These are phyloP conservation scores for Chaetomium sp. DNA, from an alignment of 2,329 filamentous ascomycete genomes.

Conservation along the genomic window DNA sequence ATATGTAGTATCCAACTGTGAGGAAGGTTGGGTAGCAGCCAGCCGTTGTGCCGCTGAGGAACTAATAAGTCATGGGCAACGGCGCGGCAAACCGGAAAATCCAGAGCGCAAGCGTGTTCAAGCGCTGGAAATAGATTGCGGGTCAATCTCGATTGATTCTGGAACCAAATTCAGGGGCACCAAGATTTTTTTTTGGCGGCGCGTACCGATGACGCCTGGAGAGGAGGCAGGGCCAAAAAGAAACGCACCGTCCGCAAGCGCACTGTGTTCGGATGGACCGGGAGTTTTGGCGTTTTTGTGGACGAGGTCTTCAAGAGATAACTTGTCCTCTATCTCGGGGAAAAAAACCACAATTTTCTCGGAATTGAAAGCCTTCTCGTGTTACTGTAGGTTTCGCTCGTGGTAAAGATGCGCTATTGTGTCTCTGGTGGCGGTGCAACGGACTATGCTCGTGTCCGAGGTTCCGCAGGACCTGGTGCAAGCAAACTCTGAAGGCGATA, in stretches of 20 bases:
- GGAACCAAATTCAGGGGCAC: not conserved
- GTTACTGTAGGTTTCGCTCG: too few species aligned
- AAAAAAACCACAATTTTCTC: too few species aligned
- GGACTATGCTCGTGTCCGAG: not conserved
- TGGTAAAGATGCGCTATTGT: not conserved
- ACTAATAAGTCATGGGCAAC: not conserved
- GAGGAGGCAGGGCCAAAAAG: too few species aligned
- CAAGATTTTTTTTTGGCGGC: too few species aligned
- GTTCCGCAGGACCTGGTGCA: not conserved
- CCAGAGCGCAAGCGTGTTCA: not conserved
- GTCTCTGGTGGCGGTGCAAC: conserved; percentile 1
- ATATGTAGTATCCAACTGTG: too few species aligned
- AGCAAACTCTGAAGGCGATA: too few species aligned
- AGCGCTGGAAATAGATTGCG: conserved; percentile 1
- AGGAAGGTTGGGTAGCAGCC: not conserved
- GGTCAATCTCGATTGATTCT: not conserved
- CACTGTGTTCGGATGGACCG: conserved; percentile 25
- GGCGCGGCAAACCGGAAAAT: not conserved
- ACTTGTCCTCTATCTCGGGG: too few species aligned
- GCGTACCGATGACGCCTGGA: too few species aligned
- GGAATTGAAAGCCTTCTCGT: too few species aligned
- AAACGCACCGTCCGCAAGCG: conserved; percentile 1
- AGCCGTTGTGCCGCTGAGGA: not conserved
- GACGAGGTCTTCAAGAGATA: not conserved
- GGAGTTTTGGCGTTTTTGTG: not conserved